These are phyloP conservation scores for Alternaria sp. DNA, from an alignment of 2,329 filamentous ascomycete genomes.

Conservation along the genomic window DNA sequence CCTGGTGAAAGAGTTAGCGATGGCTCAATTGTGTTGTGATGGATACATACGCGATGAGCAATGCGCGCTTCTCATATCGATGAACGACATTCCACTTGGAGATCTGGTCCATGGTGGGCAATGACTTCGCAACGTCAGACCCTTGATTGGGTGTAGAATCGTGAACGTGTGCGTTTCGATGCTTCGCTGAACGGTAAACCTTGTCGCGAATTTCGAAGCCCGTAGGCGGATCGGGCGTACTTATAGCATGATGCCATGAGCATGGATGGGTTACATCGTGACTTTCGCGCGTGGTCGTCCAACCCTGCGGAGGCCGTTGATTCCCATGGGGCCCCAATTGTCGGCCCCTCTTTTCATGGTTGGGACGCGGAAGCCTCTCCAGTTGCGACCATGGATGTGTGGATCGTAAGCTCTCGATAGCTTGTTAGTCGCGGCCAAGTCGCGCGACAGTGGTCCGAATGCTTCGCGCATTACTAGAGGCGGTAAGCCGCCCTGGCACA, in stretches of 20 bases:
- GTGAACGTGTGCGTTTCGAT: background rate
- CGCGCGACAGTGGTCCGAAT: background rate
- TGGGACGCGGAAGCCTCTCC: background rate
- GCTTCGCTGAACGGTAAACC: background rate
- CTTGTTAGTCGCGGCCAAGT: background rate
- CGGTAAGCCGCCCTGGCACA: background rate
- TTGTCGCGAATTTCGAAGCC: background rate
- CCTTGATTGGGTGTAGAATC: background rate
- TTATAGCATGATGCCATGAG: background rate
- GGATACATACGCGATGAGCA: conserved; percentile 29
- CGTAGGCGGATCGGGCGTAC: background rate
- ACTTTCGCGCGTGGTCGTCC: background rate
- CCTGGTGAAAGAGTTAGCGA: conserved; percentile 1
- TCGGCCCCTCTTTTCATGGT: background rate
- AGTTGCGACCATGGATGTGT: background rate
- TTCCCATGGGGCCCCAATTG: background rate
- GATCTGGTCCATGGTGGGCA: conserved; percentile 32
- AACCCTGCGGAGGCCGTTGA: background rate
- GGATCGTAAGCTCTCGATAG: background rate
- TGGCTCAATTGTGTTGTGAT: rapidly evolving
- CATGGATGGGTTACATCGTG: background rate
- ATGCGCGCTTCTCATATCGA: conserved; percentile 33
- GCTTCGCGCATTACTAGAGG: background rate
- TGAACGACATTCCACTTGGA: conserved; percentile 31
- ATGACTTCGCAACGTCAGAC: background rate